Base-by-base conservation (phyloP, 495 filamentous ascomycete genomes). In the Pseudevernia furfuracea region DNA sequence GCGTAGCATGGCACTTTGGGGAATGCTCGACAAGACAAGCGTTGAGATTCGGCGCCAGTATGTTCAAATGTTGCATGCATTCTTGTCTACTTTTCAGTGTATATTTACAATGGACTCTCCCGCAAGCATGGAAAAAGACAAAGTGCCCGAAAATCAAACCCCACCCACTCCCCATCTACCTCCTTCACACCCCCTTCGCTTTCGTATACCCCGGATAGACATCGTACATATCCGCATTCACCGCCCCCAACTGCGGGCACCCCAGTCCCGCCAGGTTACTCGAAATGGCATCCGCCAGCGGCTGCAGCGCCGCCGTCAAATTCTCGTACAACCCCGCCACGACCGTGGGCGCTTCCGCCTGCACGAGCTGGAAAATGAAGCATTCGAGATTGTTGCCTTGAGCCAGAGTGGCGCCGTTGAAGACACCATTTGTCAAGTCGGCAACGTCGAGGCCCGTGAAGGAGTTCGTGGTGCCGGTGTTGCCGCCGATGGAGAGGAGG, bases 391-490 rank as follows among this genome's bases (percentile, higher is more conserved):
- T 83, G 66, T 80, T 77, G 14, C 74, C 76, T 59, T 84, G 66
- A 0, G 76, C 66, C 36, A 83, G 66, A 30, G 71, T 76, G n/a
- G 67, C 60, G 59, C 71, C 34, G 64, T 79, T 77, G 63, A 75
- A 77, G 17, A 81, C 74, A 9, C 82, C 83, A 8, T 78, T 78
- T 10, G 81, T 85, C 36, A 86, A 39, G 58, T 78, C 70, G 0
- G 67, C 68, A 4, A 79, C 52, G 66, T 85, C 76, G 59, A 85
- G 66, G 19, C 80, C 78, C n/a, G 75, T 73, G 68, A 86, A 87
- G 53, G 78, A 79, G 71, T 87, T 80, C 8, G 80, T 74, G 2
- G 71, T 77, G 9, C 82, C 83, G 11, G 76, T 78, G 71, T 87
- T 87, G 43, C 84, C 83, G 46, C 85, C 85, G 44, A 85, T 66